These are phyloP conservation scores for Fusarium goolgardi DNA, from an alignment of 2,329 filamentous ascomycete genomes.

Conservation along the genomic window DNA sequence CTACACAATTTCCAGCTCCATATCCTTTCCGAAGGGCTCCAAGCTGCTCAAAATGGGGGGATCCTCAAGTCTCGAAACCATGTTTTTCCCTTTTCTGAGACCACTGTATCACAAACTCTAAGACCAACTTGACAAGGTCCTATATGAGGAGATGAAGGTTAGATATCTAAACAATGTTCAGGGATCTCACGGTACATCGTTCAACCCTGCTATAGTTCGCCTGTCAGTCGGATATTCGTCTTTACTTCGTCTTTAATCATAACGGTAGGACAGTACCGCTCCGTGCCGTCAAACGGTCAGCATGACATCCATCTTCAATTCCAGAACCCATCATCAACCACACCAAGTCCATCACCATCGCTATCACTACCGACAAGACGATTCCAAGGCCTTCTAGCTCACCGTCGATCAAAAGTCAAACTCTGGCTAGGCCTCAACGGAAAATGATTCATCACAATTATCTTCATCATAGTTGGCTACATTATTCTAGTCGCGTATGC, in stretches of 20 bases:
- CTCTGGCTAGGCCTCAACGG: conserved; percentile 10
- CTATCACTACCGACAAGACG: background rate
- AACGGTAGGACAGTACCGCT: background rate
- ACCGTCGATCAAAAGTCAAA: conserved; percentile 1
- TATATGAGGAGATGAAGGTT: background rate
- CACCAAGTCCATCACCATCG: background rate
- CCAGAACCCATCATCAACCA: background rate
- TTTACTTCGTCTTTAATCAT: accelerated
- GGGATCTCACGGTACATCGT: background rate
- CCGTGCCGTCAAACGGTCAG: background rate
- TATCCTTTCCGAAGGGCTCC: background rate
- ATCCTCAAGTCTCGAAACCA: background rate
- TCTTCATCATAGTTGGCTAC: conserved; percentile 6
- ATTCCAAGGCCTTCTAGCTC: conserved; percentile 8
- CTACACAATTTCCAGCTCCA: background rate
- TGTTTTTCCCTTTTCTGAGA: background rate
- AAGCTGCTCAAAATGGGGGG: background rate
- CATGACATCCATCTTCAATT: background rate
- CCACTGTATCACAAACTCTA: background rate
- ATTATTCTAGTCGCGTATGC: conserved; percentile 21
- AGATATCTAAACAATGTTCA: too few species aligned
- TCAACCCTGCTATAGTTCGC: too few species aligned
- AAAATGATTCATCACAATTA: conserved; percentile 25
- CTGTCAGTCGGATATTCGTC: accelerated
- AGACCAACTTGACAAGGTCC: background rate